Evolutionary conservation across 78 protist genomes (phyloP).

Genomic region (Speleostelium caveatum): DNA sequence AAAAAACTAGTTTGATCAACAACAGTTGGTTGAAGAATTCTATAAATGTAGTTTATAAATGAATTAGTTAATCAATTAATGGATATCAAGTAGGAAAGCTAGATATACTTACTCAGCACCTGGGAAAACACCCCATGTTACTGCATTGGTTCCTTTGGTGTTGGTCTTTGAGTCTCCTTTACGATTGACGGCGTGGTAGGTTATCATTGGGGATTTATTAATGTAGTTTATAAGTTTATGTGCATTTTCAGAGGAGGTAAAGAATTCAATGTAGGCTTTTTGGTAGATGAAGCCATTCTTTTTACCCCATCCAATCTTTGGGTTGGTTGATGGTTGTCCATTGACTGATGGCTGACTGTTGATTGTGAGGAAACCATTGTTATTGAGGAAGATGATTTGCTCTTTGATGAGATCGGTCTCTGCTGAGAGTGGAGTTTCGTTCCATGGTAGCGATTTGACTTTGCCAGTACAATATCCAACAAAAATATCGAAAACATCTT

Average conservation of each 20-base stretch:
- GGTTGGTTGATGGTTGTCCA: constrained; percentile 89
- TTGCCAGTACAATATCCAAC: constrained; percentile 58
- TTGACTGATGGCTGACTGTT: constrained; percentile 97
- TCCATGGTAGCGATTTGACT: constrained; percentile 77
- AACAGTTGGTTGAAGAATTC: constrained; percentile 96
- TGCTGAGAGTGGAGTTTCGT: constrained; percentile 78
- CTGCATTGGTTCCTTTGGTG: constrained; percentile 86
- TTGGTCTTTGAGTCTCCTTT: constrained; percentile 60
- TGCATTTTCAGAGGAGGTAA: constrained; percentile 81
- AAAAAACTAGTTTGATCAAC: constrained; percentile 91
- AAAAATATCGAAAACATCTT: constrained; percentile 82
- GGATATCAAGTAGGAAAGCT: too few relatives aligned
- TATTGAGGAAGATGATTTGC: constrained; percentile 79
- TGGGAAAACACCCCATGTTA: constrained; percentile 99
- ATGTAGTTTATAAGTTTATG: constrained; percentile 9
- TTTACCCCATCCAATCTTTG: constrained; percentile 96
- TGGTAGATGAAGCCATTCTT: constrained; percentile 95
- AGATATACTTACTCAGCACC: too few relatives aligned
- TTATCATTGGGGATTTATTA: constrained; percentile 69
- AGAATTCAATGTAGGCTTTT: constrained; percentile 96
- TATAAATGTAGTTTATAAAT: too few relatives aligned
- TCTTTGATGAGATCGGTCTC: constrained; percentile 87
- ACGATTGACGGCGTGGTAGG: constrained; percentile 88
- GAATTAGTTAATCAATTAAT: too few relatives aligned
- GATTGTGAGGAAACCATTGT: constrained; percentile 92